Base-by-base conservation (phyloP, 139 green algal species). In the Raphidocelis subcapitata region DNA sequence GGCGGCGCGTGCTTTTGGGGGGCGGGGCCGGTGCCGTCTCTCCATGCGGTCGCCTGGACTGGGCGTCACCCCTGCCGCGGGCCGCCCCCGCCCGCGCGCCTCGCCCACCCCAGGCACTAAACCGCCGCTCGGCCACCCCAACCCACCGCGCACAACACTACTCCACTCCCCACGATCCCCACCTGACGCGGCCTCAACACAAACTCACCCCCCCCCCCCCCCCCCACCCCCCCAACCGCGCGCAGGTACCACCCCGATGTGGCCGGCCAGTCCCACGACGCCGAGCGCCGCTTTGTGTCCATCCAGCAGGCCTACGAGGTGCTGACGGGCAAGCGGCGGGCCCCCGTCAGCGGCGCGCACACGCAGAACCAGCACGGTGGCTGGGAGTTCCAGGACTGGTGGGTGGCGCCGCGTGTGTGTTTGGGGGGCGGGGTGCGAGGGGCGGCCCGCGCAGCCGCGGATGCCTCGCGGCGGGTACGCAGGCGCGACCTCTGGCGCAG, bases 381-480 rank as follows among this genome's bases (percentile, higher is more conserved):
- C 59, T 79, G 67, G 65, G 81, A 76, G 55, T 86, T 86, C 55
- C 73, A 84, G 44, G 81, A 86, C 47, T 86, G 81, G 79, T 80
- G 57, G 72, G 72, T 26, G 8, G 14, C 24, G 16, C 61, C 1
- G 31, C 29, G 31, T n/a, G 16, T 12, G 3, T 24, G 31, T 2
- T 49, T 49, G 35, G 31, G 8, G 20, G 8, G 59, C 3, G 28
- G 26, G 28, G 29, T 21, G 2, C 59, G 24, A 21, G 46, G 41
- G 8, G 12, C 8, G 41, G 41, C 8, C 41, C 8, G 41, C 8
- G 41, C 8, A 8, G 8, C 8, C 41, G 8, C 41, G 8, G 8
- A 8, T 49, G 8, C 8, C 41, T 49, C 8, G 8, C 8, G 8
- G 41, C 41, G 8, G 41, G 8, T 49, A 8, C 12, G 41, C 41